Evolutionary conservation across 2,329 filamentous ascomycete genomes (phyloP).

Genomic region (Curvularia spicifera): DNA sequence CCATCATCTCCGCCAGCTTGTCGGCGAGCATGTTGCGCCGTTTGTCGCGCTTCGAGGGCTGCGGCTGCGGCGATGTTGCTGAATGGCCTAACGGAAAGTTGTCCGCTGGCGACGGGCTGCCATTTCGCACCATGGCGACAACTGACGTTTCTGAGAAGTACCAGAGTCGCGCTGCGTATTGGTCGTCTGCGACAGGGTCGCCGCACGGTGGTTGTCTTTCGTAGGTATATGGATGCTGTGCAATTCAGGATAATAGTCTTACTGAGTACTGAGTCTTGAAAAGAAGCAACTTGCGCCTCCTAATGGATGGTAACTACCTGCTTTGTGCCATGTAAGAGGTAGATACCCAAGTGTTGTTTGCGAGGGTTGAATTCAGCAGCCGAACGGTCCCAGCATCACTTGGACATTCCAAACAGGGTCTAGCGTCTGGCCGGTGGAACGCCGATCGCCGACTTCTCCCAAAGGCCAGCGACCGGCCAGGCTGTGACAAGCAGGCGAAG

Average conservation of each 20-base stretch:
- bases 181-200: conserved; percentile 8
- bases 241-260: background rate
- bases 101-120: conserved; percentile 47
- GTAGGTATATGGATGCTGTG: background rate
- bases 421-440: conserved; percentile 7
- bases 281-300: background rate
- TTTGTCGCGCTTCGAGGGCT: conserved; percentile 85
- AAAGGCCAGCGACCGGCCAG: background rate
- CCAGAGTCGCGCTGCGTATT: conserved; percentile 4
- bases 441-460: conserved; percentile 9
- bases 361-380: conserved; percentile 19
- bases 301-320: background rate
- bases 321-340: conserved; percentile 11
- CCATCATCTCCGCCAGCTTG: conserved; percentile 75
- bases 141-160: conserved; percentile 1
- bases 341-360: conserved; percentile 14
- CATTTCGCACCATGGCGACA: conserved; percentile 47
- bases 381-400: conserved; percentile 19
- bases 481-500: background rate
- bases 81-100: conserved; percentile 46
- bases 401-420: conserved; percentile 16
- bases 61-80: conserved; percentile 54
- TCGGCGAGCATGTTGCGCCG: conserved; percentile 83
- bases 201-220: conserved; percentile 2
- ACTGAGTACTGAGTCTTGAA: background rate